These are phyloP conservation scores for Fusarium chlamydosporum DNA, from an alignment of 2,329 filamentous ascomycete species.

Conservation along the genomic window DNA sequence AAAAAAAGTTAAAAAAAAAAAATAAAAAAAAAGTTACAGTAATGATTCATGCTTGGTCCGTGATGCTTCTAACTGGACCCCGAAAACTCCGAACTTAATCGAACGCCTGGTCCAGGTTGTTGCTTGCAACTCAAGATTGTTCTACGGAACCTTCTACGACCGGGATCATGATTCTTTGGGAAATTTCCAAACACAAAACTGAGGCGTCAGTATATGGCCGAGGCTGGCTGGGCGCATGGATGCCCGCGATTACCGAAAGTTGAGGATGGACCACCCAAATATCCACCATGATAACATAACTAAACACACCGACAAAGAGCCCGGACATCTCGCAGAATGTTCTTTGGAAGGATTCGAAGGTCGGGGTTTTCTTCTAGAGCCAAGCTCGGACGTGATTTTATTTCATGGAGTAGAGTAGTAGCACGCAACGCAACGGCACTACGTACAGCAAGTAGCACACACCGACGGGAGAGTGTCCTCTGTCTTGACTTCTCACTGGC, in stretches of 20 bases:
- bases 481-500: not conserved
- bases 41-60: slow-evolving; percentile 26
- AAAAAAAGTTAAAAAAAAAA: not conserved
- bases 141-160: slow-evolving; percentile 20
- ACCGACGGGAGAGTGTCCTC: not conserved
- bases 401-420: slow-evolving; percentile 8
- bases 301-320: slow-evolving; percentile 32
- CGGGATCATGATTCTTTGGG: slow-evolving; percentile 1
- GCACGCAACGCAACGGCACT: not conserved
- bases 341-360: slow-evolving; percentile 37
- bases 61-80: slow-evolving; percentile 13
- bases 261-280: slow-evolving; percentile 24
- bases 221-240: slow-evolving; percentile 24
- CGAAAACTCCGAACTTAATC: slow-evolving; percentile 24
- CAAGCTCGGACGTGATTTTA: slow-evolving; percentile 36
- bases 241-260: slow-evolving; percentile 38
- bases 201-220: slow-evolving; percentile 38
- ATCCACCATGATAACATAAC: not conserved
- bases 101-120: slow-evolving; percentile 11
- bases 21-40: not conserved
- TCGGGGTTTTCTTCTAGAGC: slow-evolving; percentile 39
- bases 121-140: slow-evolving; percentile 12
- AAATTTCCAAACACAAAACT: slow-evolving; percentile 12
- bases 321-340: slow-evolving; percentile 28
- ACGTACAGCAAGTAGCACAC: not conserved